Evolutionary conservation across 208 protist genomes (phyloP).

Genomic region (Acanthamoeba royreba): DNA sequence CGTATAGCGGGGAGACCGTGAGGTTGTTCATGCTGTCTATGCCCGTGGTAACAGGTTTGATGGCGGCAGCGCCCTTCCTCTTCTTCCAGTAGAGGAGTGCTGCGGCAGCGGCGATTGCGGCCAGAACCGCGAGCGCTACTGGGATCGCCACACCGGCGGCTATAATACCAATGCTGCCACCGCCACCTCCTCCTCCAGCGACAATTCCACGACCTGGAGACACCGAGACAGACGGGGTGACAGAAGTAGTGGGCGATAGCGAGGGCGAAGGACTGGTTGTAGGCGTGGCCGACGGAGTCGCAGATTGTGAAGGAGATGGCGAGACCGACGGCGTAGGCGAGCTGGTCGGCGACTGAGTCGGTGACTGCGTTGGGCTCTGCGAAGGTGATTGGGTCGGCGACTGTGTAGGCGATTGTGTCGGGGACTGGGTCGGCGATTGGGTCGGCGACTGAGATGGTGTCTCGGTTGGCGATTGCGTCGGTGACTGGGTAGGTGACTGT

Average conservation of each 20-base stretch:
- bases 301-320: neutral
- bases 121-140: neutral
- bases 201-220: neutral
- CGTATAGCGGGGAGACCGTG: neutral
- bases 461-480: no score
- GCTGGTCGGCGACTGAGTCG: neutral
- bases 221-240: neutral
- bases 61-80: neutral
- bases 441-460: no score
- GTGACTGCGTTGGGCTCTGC: no score
- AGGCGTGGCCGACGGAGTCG: neutral
- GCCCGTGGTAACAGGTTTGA: neutral
- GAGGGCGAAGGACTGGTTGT: neutral
- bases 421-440: no score
- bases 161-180: neutral
- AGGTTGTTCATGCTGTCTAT: neutral
- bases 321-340: neutral
- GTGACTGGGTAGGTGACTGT: no score
- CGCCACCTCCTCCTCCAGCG: neutral
- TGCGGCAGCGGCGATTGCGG: neutral
- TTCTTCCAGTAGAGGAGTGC: neutral
- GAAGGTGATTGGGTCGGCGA: no score
- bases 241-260: neutral
- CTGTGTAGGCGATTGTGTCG: no score
- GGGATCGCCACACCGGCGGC: neutral